Base-by-base conservation (phyloP, 768 basidiomycete species). In the Russula sp. region DNA sequence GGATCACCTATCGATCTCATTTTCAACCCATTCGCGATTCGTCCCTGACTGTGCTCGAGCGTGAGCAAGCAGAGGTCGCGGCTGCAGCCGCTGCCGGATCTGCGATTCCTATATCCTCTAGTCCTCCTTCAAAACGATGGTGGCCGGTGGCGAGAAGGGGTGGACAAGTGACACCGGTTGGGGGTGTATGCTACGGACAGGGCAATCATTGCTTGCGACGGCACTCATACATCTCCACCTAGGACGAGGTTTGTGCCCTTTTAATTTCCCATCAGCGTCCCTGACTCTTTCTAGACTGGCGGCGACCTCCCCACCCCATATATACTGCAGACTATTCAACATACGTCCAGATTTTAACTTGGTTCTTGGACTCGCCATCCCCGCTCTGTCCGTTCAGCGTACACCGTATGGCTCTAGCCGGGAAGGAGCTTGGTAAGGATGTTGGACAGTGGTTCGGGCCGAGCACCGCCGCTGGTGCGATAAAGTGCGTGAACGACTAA, bases 361-460 rank as follows among this genome's bases (percentile, higher is more conserved):
- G 95, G 94, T 99, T 98, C 78, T 76, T 98, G 52, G 96, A 99
- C 72, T 87, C 89, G 2, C 95, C 95, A 0, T 81, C 87, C 0
- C 84, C 90, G 0, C 79, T 88, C 34, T 86, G 89, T 20, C 96
- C 96, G 0, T 99, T 99, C 73, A 90, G 91, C 68, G 92, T 99
- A 8, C 96, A 99, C 75, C 84, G 93, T 53, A 97, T 99, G 89
- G 95, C 95, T 0, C 78, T 94, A 24, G 89, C 94, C 0, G 96
- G 96, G 0, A 95, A 98, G 72, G 89, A 94, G 69, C 82, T 98
- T 1, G 96, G 96, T 14, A 98, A 92, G 66, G 92, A 94, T 68
- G 90, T 98, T 0, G 96, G 96, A 1, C 90, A 94, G 74, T 98
- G 96, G 96, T 98, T 98, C 71, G 96, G 96, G 0, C 96, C 96